These are phyloP conservation scores for Encephalitozoon intestinalis DNA, from an alignment of 371 early-diverging fungal genomes.

Conservation along the genomic window DNA sequence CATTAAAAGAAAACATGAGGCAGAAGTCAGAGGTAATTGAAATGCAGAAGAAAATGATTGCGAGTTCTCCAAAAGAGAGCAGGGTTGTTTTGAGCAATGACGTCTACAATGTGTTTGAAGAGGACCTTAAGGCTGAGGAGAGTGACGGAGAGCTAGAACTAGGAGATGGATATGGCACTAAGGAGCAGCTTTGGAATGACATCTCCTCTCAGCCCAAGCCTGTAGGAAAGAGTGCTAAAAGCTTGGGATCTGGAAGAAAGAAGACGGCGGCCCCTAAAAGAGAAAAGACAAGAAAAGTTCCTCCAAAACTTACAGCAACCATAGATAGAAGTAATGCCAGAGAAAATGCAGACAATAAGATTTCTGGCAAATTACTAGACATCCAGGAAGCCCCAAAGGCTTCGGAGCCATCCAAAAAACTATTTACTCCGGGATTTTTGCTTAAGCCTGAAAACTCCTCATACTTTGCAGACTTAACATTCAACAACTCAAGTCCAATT, in stretches of 20 bases:
- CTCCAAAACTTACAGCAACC: not conserved
- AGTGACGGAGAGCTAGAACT: not conserved
- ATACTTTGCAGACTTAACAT: conserved; percentile 41
- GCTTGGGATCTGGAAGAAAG: not conserved
- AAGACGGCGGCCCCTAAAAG: not conserved
- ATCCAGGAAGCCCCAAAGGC: not conserved
- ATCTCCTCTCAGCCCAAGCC: not conserved
- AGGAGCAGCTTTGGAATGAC: not conserved
- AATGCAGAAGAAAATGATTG: conserved; percentile 2
- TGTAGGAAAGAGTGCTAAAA: not conserved
- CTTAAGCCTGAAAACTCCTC: conserved; percentile 23
- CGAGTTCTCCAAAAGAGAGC: not conserved
- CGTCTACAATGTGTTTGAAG: not conserved
- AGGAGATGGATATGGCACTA: not conserved
- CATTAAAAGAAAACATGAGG: conserved; percentile 8
- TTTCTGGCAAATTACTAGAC: no score
- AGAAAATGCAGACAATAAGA: not conserved
- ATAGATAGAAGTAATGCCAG: not conserved
- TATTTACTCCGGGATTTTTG: not conserved
- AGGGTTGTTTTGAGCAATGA: not conserved
- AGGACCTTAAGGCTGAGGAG: not conserved
- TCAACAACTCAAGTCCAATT: conserved; percentile 36
- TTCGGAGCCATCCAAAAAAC: not conserved
- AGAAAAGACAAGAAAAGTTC: not conserved
- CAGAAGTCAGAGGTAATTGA: conserved; percentile 8